A percentile compares a stretch with the other conserved stretches of the same genome.
Conservation (phyloP, 495 filamentous ascomycete species). For the Stereocaulon alpinum region DNA sequence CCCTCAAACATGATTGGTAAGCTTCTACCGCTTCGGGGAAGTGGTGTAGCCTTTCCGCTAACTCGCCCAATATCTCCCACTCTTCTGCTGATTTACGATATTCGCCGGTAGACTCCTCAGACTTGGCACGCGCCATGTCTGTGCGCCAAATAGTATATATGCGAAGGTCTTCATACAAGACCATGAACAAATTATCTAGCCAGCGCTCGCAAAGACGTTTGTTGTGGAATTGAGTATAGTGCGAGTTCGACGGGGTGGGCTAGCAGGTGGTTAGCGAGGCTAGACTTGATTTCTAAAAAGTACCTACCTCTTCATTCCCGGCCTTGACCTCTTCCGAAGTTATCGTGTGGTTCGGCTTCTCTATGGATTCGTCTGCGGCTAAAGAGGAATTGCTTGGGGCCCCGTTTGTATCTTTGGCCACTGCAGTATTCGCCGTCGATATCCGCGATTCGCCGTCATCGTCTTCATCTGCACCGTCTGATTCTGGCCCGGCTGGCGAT, state of each 20-base stretch:
- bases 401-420: conserved; percentile 26
- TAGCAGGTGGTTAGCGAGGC: conserved; percentile 14
- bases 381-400: conserved; percentile 31
- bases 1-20: conserved; percentile 69
- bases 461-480: conserved; percentile 33
- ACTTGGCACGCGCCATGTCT: conserved; percentile 70
- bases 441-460: conserved; percentile 31
- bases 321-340: conserved; percentile 73
- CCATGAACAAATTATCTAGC: conserved; percentile 99
- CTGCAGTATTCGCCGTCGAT: conserved; percentile 21
- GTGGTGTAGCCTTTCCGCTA: conserved; percentile 88
- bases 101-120: conserved; percentile 73
- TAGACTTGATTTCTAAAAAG: background rate
- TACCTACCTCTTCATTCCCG: conserved; percentile 65
- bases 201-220: conserved; percentile 95
- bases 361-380: conserved; percentile 43
- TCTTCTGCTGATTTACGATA: conserved; percentile 95
- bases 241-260: conserved; percentile 37
- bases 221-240: conserved; percentile 71
- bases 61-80: conserved; percentile 93
- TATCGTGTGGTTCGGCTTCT: conserved; percentile 72
- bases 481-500: conserved; percentile 27
- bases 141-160: conserved; percentile 99
- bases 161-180: conserved; percentile 91
- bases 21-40: conserved; percentile 82